These are phyloP conservation scores for Blumeriella jaapii DNA, from an alignment of 2,329 filamentous ascomycete genomes.

Conservation along the genomic window DNA sequence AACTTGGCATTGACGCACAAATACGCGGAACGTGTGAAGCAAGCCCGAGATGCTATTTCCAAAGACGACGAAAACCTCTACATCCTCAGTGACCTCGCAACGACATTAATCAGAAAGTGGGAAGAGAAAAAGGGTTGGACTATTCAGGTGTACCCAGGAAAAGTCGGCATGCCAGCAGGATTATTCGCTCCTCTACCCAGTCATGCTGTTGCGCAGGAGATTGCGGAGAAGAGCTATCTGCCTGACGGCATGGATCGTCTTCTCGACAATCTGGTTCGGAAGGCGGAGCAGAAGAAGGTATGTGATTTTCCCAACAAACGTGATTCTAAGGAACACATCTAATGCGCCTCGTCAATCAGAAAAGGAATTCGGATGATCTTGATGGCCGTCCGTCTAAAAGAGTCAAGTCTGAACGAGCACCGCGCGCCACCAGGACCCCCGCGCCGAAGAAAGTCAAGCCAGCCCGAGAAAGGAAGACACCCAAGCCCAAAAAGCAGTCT, in stretches of 20 bases:
- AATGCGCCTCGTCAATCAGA: conserved; percentile 14
- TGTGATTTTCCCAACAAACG: conserved; percentile 10
- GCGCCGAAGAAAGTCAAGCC: conserved; percentile 23
- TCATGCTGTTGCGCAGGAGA: conserved; percentile 69
- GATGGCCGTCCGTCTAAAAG: conserved; percentile 15
- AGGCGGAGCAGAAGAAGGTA: conserved; percentile 47
- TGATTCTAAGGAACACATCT: not conserved
- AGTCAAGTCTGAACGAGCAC: conserved; percentile 10
- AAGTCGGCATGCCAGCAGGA: conserved; percentile 67
- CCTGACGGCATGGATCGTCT: conserved; percentile 63
- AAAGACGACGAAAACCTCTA: conserved; percentile 62
- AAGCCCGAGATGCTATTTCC: conserved; percentile 69
- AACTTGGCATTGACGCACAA: conserved; percentile 86
- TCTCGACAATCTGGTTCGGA: conserved; percentile 53
- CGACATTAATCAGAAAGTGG: conserved; percentile 71
- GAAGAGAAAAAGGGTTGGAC: conserved; percentile 79
- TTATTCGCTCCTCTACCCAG: conserved; percentile 66
- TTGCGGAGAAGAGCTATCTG: conserved; percentile 76
- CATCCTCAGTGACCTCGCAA: conserved; percentile 76
- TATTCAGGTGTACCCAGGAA: conserved; percentile 72
- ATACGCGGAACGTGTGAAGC: conserved; percentile 86
- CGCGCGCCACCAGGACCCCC: conserved; percentile 11
- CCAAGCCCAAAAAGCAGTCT: conserved; percentile 21
- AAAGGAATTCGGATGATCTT: conserved; percentile 22
- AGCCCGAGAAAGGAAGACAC: conserved; percentile 21